Evolutionary conservation across 495 filamentous ascomycete species (phyloP).

Genomic region (Cladorrhinum samala): DNA sequence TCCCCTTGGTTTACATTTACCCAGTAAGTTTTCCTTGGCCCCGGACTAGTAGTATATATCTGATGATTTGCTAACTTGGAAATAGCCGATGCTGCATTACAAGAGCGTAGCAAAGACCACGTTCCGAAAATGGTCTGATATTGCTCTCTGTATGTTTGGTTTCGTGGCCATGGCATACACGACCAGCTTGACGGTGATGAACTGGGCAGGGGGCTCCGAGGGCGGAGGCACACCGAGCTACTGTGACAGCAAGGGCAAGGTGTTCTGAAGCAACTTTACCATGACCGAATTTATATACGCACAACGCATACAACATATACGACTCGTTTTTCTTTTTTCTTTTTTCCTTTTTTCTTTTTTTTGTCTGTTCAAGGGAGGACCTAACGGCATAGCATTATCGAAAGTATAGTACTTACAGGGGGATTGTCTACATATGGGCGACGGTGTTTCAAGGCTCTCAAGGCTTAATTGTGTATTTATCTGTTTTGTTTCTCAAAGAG

Average conservation of each 20-base stretch:
- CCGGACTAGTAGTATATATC: neutral
- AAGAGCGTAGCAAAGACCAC: slow-evolving; percentile 64
- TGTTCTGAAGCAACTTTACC: slow-evolving; percentile 6
- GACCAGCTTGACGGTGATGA: slow-evolving; percentile 72
- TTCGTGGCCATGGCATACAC: slow-evolving; percentile 85
- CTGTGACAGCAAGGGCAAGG: slow-evolving; percentile 38
- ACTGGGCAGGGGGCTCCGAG: slow-evolving; percentile 56
- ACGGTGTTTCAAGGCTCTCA: neutral
- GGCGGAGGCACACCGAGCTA: slow-evolving; percentile 40
- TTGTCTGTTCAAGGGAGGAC: neutral
- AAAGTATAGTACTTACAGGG: slow-evolving; percentile 5
- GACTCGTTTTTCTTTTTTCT: neutral
- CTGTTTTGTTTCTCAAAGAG: neutral
- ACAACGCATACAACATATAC: slow-evolving; percentile 1
- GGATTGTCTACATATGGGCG: neutral
- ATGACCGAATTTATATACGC: neutral
- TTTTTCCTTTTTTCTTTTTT: neutral
- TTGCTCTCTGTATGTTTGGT: slow-evolving; percentile 72
- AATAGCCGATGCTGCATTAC: slow-evolving; percentile 80
- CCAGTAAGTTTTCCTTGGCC: slow-evolving; percentile 55
- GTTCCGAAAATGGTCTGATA: slow-evolving; percentile 61
- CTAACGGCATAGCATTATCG: slow-evolving; percentile 1
- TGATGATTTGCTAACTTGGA: slow-evolving; percentile 17
- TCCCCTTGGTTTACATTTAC: slow-evolving; percentile 96
- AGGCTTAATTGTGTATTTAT: neutral